Evolutionary conservation across 2,329 filamentous ascomycete species (phyloP).

Genomic region (Botryotinia narcissicola): DNA sequence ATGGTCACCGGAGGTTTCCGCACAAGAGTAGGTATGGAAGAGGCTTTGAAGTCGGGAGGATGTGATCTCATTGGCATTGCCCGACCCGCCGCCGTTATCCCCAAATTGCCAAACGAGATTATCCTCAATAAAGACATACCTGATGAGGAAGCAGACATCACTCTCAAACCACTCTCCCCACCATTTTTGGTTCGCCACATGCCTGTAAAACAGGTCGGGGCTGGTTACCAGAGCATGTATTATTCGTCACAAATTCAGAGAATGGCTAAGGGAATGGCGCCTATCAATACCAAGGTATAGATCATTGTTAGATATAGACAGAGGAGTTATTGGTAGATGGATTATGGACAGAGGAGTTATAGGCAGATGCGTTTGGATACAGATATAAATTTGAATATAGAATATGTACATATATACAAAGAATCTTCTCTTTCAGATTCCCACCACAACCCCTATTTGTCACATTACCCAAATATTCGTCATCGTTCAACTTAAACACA

Average conservation of each 20-base stretch:
- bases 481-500: conserved; percentile 26
- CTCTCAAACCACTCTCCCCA: conserved; percentile 13
- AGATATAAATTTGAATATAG: background rate
- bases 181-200: conserved; percentile 19
- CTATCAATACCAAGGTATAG: background rate
- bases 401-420: background rate
- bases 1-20: conserved; percentile 65
- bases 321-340: background rate
- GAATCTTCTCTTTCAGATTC: background rate
- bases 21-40: conserved; percentile 49
- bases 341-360: no score
- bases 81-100: conserved; percentile 46
- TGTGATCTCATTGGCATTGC: conserved; percentile 52
- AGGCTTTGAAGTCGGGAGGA: conserved; percentile 45
- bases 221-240: conserved; percentile 27
- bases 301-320: background rate
- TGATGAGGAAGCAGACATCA: conserved; percentile 30
- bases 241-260: conserved; percentile 37
- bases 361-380: background rate
- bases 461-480: background rate
- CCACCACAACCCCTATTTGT: no score
- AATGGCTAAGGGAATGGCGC: conserved; percentile 25
- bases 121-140: conserved; percentile 38
- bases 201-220: conserved; percentile 25
- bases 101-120: conserved; percentile 42